These are phyloP conservation scores for Lithohypha guttulata DNA, from an alignment of 2,329 filamentous ascomycete genomes.

Conservation along the genomic window DNA sequence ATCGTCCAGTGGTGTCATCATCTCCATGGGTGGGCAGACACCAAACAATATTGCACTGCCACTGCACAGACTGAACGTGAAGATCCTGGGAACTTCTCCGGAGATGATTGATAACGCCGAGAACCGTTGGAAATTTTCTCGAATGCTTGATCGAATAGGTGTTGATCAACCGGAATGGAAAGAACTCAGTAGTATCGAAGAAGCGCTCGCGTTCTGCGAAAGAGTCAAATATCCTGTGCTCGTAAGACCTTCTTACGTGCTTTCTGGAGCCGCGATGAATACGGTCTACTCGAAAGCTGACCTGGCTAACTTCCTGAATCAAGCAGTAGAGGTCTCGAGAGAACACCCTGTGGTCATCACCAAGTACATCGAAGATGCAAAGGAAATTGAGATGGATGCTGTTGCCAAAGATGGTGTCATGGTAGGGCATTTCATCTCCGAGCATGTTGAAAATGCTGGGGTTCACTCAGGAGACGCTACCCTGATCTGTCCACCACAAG, in stretches of 20 bases:
- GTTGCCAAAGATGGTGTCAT: constrained; percentile 83
- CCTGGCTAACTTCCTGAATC: constrained; percentile 73
- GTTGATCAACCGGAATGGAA: constrained; percentile 98
- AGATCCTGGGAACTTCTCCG: constrained; percentile 86
- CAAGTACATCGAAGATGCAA: constrained; percentile 98
- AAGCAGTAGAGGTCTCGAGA: constrained; percentile 84
- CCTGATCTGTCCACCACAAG: constrained; percentile 86
- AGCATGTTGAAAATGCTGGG: constrained; percentile 97
- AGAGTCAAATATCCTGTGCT: constrained; percentile 87
- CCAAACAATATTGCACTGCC: constrained; percentile 96
- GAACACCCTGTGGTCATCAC: constrained; percentile 97
- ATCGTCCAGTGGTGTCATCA: constrained; percentile 69
- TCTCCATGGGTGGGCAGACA: constrained; percentile 94
- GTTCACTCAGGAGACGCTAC: constrained; percentile 98
- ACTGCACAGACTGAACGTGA: constrained; percentile 77
- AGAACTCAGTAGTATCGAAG: constrained; percentile 87
- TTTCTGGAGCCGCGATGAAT: constrained; percentile 98
- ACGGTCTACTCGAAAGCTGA: constrained; percentile 96
- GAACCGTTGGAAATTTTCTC: constrained; percentile 97
- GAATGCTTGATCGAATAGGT: constrained; percentile 87
- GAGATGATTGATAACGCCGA: constrained; percentile 98
- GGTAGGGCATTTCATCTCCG: constrained; percentile 92
- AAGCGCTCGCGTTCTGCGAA: constrained; percentile 77
- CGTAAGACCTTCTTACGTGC: constrained; percentile 89
- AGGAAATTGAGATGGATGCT: constrained; percentile 99